phyloP scores from a whole-genome alignment of 2,329 filamentous ascomycete genomes.

The Talaromyces piceae region DNA sequence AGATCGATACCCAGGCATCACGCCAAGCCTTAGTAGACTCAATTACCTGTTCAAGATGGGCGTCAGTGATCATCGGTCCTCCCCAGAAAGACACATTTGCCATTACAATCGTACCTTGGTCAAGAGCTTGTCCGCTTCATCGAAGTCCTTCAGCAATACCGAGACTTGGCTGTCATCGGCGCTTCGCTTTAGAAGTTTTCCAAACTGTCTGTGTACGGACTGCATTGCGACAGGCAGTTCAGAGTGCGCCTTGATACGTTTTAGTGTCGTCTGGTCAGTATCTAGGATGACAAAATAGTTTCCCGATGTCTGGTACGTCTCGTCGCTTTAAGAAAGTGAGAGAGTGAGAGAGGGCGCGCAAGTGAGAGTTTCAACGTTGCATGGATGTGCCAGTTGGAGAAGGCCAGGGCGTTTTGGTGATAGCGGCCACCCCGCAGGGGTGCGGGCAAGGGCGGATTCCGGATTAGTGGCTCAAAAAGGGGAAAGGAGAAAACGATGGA shows the following conservation, averaged over 20 bases:
- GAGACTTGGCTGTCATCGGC: conserved; percentile 72
- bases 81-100: not conserved
- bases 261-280: no score
- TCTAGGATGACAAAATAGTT: no score
- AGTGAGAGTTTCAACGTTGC: not conserved
- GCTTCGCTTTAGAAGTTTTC: conserved; percentile 61
- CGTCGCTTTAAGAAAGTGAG: not conserved
- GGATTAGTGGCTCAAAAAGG: not conserved
- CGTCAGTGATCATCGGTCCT: not conserved
- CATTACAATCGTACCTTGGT: conserved; percentile 50
- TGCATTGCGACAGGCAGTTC: conserved; percentile 23
- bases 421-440: not conserved
- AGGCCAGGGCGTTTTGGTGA: not conserved
- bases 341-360: not conserved
- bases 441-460: not conserved
- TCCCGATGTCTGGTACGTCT: no score
- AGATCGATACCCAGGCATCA: conserved; percentile 68
- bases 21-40: conserved; percentile 69
- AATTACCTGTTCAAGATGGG: conserved; percentile 51
- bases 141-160: conserved; percentile 68
- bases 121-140: conserved; percentile 69
- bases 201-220: conserved; percentile 63
- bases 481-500: not conserved
- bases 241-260: not conserved
- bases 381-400: not conserved